Conservation (phyloP, 2,329 filamentous ascomycete species). For the Colletotrichum sp. region DNA sequence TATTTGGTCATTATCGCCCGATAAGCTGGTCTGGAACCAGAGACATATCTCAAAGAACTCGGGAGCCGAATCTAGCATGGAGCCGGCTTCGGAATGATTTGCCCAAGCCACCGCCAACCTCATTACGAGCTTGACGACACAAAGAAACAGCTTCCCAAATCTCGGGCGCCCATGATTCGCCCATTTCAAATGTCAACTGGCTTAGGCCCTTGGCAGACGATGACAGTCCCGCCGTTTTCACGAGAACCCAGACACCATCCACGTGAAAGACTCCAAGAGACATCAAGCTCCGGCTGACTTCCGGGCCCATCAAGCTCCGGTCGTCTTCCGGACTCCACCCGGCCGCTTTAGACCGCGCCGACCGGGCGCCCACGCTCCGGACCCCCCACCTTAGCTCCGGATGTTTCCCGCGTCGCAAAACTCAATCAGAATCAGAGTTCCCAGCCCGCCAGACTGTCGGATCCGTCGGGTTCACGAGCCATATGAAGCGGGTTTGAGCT, state of each 20-base stretch:
- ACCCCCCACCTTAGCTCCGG: background rate
- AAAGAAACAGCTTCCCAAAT: background rate
- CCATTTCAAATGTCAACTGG: background rate
- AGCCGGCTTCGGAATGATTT: background rate
- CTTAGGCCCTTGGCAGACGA: background rate
- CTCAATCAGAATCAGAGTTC: background rate
- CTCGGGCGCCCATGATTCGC: background rate
- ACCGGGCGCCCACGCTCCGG: background rate
- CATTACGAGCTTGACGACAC: background rate
- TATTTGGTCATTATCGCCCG: background rate
- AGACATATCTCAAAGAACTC: background rate
- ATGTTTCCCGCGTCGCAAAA: background rate
- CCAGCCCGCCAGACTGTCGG: background rate
- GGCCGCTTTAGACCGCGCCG: background rate
- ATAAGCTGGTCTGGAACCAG: background rate
- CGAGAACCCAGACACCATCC: background rate
- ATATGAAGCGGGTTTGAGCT: background rate
- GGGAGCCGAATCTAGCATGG: background rate
- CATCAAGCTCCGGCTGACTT: background rate
- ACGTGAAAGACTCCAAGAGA: background rate
- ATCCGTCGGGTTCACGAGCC: background rate
- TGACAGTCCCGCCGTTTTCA: background rate
- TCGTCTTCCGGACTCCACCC: background rate
- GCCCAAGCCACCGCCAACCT: background rate
- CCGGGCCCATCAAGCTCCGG: background rate